Evolutionary conservation across 805 yeast genomes (phyloP), one percentile per base, ranked within the genome.

Genomic region (Candida pseudoglaebosa): DNA sequence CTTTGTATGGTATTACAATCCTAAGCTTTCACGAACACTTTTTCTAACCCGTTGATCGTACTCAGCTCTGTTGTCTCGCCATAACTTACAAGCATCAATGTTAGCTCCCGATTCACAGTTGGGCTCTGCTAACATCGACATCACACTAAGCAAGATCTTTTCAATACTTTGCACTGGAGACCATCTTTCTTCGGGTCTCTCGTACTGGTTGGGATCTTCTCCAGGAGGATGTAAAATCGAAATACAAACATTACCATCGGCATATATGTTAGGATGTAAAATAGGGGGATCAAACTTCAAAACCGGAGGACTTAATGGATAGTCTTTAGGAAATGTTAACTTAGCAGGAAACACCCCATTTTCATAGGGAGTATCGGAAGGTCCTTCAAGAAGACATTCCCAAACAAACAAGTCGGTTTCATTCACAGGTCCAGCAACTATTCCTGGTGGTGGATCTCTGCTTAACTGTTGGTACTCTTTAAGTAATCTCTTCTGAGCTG

Each of bases 111-210:
- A 84, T 60, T 91, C 97, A 22, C 86, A 83, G 56, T 93, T 93
- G 2, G 99, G 98, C 61, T 93, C 96, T 18, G 97, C 95, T 44
- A 93, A 71, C 97, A 93, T 90, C 53, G 95, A 85, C 74, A 90
- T 79, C 16, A 93, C 98, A 60, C 95, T 84, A 42, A 93, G 65
- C 44, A 93, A 68, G 44, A 93, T 93, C 73, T 93, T 93, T 64
- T 93, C 99, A n/a, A 93, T 90, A 56, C 95, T 85, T 60, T 93
- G 99, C 21, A 93, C 90, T 0, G 99, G 99, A 5, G 95, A 85
- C 99, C 99, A 93, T 48, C 99, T 71, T 64, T 93, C 99, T 50
- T 90, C 95, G 0, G 98, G 95, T 21, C 86, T 65, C 61, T 93
- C 99, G 63, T 93, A 93, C 73, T 84, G 89, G 59, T 89, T 78